phyloP scores from a whole-genome alignment of 768 basidiomycete genomes.

The Scleroderma bovista region DNA sequence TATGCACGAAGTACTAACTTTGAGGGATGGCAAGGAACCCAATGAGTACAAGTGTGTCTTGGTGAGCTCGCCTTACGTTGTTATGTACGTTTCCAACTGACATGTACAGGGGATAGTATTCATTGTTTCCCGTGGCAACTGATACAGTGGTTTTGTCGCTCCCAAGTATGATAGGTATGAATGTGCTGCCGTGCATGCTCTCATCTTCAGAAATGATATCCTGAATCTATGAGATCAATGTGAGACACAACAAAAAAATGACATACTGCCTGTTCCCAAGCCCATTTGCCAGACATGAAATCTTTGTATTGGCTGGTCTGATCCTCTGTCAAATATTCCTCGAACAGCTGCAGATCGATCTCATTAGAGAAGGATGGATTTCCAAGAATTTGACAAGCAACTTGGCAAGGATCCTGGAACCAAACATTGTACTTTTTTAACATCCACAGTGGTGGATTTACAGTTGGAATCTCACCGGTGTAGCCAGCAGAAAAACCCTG shows the following conservation, averaged over 20 bases:
- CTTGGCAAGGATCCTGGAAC: background rate
- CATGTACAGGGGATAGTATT: no score
- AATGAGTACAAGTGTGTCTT: slow-evolving; percentile 2
- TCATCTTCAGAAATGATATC: slow-evolving; percentile 18
- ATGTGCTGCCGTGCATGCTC: slow-evolving; percentile 6
- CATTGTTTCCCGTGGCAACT: no score
- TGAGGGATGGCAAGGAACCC: slow-evolving; percentile 29
- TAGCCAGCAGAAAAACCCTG: background rate
- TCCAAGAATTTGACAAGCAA: slow-evolving; percentile 10
- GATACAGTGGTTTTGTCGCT: no score
- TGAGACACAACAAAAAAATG: background rate
- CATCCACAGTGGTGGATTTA: background rate
- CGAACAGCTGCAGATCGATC: slow-evolving; percentile 13
- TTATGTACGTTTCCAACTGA: no score
- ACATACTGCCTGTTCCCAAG: slow-evolving; percentile 10
- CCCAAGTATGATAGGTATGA: no score
- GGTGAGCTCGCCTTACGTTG: slow-evolving; percentile 6
- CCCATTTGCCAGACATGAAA: slow-evolving; percentile 9
- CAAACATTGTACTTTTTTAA: background rate
- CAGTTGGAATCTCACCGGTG: no score
- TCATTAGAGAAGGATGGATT: slow-evolving; percentile 18
- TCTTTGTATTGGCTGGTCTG: background rate
- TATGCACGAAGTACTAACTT: no score
- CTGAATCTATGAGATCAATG: background rate
- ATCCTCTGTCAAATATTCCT: slow-evolving; percentile 2